These are phyloP conservation scores for Lepiota venenata DNA, from an alignment of 768 basidiomycete species.

Conservation along the genomic window DNA sequence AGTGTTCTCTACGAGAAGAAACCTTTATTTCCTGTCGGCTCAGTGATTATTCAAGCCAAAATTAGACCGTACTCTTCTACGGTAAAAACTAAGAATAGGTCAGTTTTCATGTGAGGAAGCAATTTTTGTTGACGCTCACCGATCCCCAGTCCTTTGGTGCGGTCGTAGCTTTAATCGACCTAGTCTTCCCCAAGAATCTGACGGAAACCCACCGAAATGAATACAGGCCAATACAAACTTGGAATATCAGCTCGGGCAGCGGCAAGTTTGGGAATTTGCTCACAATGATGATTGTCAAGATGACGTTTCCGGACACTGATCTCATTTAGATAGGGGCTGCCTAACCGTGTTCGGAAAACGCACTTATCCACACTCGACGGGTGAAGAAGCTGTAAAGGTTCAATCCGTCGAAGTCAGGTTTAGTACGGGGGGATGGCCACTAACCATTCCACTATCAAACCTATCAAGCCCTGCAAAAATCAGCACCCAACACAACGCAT, in stretches of 20 bases:
- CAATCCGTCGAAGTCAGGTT: neutral
- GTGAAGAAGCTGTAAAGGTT: constrained; percentile 43
- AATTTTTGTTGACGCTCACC: constrained; percentile 23
- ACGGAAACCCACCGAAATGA: constrained; percentile 36
- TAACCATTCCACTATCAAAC: constrained; percentile 47
- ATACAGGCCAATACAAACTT: constrained; percentile 38
- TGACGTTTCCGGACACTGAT: constrained; percentile 41
- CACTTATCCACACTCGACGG: constrained; percentile 48
- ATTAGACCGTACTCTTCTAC: constrained; percentile 34
- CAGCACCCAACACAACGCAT: neutral
- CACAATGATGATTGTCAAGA: constrained; percentile 41
- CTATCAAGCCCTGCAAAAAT: constrained; percentile 39
- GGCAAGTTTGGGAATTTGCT: constrained; percentile 13
- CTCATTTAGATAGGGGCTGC: neutral
- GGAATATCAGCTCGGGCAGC: neutral
- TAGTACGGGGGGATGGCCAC: neutral
- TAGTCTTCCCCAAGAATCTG: neutral
- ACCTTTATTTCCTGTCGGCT: constrained; percentile 21
- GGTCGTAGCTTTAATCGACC: neutral
- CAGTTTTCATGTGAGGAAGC: constrained; percentile 1
- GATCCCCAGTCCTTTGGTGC: constrained; percentile 33
- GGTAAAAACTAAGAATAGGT: constrained; percentile 36
- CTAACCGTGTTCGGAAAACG: constrained; percentile 12
- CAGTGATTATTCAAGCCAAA: neutral
- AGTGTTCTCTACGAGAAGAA: constrained; percentile 27